Conservation (phyloP, 2,329 filamentous ascomycete genomes). For the Ophiocordyceps camponoti-floridani region DNA sequence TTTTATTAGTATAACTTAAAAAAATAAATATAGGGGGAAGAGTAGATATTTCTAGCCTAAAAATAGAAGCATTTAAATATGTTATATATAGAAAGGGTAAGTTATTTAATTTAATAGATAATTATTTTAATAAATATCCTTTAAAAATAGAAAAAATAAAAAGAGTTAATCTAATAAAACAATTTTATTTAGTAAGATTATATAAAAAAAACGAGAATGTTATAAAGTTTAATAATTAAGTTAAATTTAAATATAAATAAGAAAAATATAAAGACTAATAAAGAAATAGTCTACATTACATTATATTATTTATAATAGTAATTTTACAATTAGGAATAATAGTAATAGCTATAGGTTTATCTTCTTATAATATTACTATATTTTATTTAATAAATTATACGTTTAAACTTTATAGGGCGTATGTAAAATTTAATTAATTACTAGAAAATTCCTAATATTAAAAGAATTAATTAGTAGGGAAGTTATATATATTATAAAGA, state of each 20-base stretch:
- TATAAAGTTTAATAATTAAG: background rate
- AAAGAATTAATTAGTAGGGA: background rate
- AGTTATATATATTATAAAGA: background rate
- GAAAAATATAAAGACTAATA: too few relatives aligned
- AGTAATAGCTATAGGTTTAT: too few relatives aligned
- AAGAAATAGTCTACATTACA: too few relatives aligned
- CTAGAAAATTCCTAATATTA: background rate
- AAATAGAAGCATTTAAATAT: background rate
- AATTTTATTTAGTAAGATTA: background rate
- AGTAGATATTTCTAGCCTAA: background rate
- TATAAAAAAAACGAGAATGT: background rate
- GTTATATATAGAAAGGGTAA: background rate
- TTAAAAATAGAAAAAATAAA: background rate
- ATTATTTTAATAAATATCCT: background rate
- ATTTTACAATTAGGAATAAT: too few relatives aligned
- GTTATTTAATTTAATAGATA: background rate
- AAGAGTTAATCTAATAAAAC: background rate
- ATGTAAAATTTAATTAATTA: background rate
- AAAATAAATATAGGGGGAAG: background rate
- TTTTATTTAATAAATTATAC: too few relatives aligned
- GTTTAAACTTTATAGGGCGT: background rate
- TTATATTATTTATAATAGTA: too few relatives aligned
- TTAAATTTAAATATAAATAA: background rate
- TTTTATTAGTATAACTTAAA: background rate
- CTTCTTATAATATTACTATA: too few relatives aligned